Conservation (phyloP, 2,329 filamentous ascomycete genomes). For the Leptographium procerum region DNA sequence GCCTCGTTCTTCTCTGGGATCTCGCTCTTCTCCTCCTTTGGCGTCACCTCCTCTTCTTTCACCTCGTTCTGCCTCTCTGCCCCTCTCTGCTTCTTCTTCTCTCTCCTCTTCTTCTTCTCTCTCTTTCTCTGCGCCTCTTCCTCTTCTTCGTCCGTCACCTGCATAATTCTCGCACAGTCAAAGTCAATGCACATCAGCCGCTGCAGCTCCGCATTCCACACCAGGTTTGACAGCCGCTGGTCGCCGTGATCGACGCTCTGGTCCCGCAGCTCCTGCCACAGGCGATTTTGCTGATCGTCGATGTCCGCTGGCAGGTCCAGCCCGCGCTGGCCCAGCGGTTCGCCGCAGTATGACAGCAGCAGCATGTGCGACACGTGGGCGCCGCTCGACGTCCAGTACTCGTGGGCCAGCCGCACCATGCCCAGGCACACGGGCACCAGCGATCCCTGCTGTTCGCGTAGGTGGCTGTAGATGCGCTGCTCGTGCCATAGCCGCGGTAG, state of each 20-base stretch:
- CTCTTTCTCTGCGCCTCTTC: too few species aligned
- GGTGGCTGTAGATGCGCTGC: not conserved
- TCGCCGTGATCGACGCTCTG: not conserved
- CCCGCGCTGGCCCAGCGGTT: not conserved
- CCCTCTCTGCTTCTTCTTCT: too few species aligned
- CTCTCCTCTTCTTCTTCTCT: too few species aligned
- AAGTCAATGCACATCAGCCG: conserved; percentile 4
- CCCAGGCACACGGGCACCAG: conserved; percentile 1
- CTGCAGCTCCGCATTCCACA: conserved; percentile 3
- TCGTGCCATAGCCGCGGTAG: not conserved
- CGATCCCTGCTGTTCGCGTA: not conserved
- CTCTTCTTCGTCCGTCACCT: too few species aligned
- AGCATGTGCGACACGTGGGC: not conserved
- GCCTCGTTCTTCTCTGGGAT: too few species aligned
- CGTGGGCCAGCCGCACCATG: not conserved
- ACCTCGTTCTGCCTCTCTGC: too few species aligned
- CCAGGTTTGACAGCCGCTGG: not conserved
- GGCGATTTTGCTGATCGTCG: too few species aligned
- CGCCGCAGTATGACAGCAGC: not conserved
- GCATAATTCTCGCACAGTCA: not conserved
- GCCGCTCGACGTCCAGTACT: not conserved
- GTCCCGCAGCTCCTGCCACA: not conserved
- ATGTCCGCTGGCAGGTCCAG: not conserved
- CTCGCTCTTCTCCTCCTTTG: too few species aligned
- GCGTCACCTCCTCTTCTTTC: too few species aligned